Conservation (phyloP, 306 rosid species). For the Vicia sativa region DNA sequence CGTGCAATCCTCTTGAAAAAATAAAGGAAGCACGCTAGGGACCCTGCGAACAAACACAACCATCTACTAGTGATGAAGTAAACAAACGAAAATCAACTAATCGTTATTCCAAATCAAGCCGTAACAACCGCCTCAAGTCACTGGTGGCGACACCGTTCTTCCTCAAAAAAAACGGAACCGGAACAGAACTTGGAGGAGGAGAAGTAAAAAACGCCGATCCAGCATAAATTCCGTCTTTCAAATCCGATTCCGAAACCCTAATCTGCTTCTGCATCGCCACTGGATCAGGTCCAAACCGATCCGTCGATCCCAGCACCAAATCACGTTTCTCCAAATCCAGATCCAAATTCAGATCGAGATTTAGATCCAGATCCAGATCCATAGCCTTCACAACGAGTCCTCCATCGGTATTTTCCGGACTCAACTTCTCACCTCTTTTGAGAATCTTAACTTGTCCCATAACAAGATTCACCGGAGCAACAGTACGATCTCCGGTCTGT, state of each 20-base stretch:
- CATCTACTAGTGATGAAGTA: constrained; percentile 30
- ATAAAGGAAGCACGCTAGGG: constrained; percentile 67
- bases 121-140: constrained; percentile 59
- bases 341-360: not conserved
- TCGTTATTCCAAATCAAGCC: constrained; percentile 59
- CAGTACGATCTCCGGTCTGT: constrained; percentile 30
- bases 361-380: constrained; percentile 10
- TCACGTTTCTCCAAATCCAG: constrained; percentile 37
- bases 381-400: constrained; percentile 15
- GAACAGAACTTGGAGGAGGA: constrained; percentile 82
- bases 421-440: constrained; percentile 71
- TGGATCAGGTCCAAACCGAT: constrained; percentile 75
- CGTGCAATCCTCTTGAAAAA: constrained; percentile 73
- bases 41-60: constrained; percentile 35
- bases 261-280: constrained; percentile 62
- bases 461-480: constrained; percentile 44
- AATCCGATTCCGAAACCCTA: constrained; percentile 52
- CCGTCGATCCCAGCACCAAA: constrained; percentile 61
- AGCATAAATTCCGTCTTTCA: constrained; percentile 53
- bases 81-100: constrained; percentile 14
- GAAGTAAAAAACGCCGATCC: constrained; percentile 64
- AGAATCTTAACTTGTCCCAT: constrained; percentile 81
- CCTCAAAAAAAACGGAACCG: constrained; percentile 61
- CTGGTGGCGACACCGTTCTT: constrained; percentile 58
- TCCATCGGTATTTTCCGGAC: constrained; percentile 1